Conservation (phyloP, 1,284 basidiomycete species). For the Wallemia ichthyophaga region DNA sequence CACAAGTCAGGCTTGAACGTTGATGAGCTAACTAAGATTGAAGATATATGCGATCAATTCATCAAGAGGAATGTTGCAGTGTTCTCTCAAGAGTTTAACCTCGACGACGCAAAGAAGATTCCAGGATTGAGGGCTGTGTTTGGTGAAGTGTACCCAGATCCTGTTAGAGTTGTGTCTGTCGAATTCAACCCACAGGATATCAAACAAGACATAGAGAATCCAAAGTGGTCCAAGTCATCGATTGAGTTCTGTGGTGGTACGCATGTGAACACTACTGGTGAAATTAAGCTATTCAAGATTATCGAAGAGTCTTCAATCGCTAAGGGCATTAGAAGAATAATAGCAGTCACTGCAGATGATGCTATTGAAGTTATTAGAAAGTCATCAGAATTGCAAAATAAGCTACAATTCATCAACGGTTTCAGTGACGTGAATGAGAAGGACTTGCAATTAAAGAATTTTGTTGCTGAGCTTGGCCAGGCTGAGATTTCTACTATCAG, state of each 20-base stretch:
- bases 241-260: conserved; percentile 97
- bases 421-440: conserved; percentile 45
- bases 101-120: conserved; percentile 59
- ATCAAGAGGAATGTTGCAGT: conserved; percentile 67
- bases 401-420: conserved; percentile 33
- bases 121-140: conserved; percentile 86
- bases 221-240: conserved; percentile 65
- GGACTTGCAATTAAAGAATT: conserved; percentile 54
- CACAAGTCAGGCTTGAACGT: conserved; percentile 61
- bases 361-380: conserved; percentile 46
- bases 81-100: conserved; percentile 53
- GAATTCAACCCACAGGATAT: conserved; percentile 70
- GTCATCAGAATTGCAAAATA: conserved; percentile 32
- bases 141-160: conserved; percentile 90
- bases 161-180: conserved; percentile 75
- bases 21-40: conserved; percentile 52
- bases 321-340: conserved; percentile 82
- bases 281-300: conserved; percentile 84
- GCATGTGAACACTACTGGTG: conserved; percentile 76
- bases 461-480: conserved; percentile 30
- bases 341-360: conserved; percentile 81
- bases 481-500: conserved; percentile 17
- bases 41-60: conserved; percentile 58
- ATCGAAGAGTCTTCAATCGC: conserved; percentile 90
- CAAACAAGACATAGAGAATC: conserved; percentile 48